phyloP scores from a whole-genome alignment of 2,329 filamentous ascomycete species.

The Alternaria gansuensis region DNA sequence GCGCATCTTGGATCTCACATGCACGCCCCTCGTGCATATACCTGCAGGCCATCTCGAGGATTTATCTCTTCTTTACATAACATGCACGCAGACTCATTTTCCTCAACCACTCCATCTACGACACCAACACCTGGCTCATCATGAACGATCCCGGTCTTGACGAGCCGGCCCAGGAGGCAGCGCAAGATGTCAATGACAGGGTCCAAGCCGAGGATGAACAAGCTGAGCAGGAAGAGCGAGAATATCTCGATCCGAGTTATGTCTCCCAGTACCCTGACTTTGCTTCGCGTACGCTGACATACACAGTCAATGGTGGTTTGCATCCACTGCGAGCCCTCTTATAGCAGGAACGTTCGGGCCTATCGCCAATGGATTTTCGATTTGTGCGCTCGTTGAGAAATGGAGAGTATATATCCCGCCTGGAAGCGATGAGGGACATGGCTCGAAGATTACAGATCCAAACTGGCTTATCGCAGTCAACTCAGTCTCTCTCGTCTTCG shows the following conservation, averaged over 20 bases:
- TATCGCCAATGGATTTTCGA: constrained; percentile 64
- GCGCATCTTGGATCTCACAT: constrained; percentile 18
- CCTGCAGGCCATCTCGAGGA: not conserved
- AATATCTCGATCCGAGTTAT: constrained; percentile 58
- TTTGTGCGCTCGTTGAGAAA: constrained; percentile 64
- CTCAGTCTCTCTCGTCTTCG: constrained; percentile 63
- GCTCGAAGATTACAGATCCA: constrained; percentile 61
- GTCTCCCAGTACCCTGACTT: not conserved
- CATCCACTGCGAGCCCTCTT: constrained; percentile 66
- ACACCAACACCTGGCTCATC: constrained; percentile 1
- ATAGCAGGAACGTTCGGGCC: constrained; percentile 65
- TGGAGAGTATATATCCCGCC: constrained; percentile 65
- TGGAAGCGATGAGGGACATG: constrained; percentile 56
- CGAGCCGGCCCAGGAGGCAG: constrained; percentile 58
- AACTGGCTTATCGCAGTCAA: constrained; percentile 66
- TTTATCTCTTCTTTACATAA: not conserved
- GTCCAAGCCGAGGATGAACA: constrained; percentile 45
- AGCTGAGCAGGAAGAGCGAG: constrained; percentile 53
- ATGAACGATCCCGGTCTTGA: constrained; percentile 63
- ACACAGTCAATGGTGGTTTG: constrained; percentile 66
- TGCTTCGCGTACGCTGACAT: constrained; percentile 17
- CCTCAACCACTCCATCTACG: not conserved
- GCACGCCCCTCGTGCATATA: constrained; percentile 12
- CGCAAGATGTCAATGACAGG: constrained; percentile 56
- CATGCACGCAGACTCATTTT: constrained; percentile 2